These are phyloP conservation scores for Termitomyces heimii DNA, from an alignment of 768 basidiomycete species.

Conservation along the genomic window DNA sequence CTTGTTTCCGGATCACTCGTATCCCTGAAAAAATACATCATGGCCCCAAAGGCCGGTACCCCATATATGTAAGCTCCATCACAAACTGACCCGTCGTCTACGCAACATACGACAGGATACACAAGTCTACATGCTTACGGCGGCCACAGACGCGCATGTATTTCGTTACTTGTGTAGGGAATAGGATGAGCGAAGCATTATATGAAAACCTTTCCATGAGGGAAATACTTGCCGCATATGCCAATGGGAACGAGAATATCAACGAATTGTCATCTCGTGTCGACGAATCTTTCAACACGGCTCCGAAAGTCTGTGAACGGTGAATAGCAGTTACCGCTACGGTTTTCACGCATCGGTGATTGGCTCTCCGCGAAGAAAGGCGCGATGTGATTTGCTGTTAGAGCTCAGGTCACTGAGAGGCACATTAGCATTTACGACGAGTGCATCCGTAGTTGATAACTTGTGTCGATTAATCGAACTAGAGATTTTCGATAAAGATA, in stretches of 20 bases:
- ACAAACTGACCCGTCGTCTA: not conserved
- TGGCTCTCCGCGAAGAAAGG: not conserved
- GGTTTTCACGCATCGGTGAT: not conserved
- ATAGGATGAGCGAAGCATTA: not conserved
- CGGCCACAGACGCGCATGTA: not conserved
- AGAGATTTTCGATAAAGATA: too few species aligned
- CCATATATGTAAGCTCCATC: not conserved
- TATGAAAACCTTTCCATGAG: not conserved
- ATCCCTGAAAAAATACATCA: not conserved
- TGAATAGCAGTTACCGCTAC: not conserved
- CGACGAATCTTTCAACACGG: constrained; percentile 2
- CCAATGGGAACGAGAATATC: not conserved
- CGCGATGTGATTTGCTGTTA: not conserved
- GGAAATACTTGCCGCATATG: not conserved
- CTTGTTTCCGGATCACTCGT: constrained; percentile 6
- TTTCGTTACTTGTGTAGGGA: not conserved
- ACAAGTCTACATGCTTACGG: too few species aligned
- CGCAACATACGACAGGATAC: not conserved
- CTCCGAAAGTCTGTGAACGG: constrained; percentile 3
- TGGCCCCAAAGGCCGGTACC: not conserved
- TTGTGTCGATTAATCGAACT: not conserved
- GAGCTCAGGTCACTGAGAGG: not conserved
- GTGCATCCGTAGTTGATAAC: not conserved
- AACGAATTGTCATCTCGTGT: not conserved
- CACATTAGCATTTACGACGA: not conserved